Evolutionary conservation across 2,329 filamentous ascomycete species (phyloP), one percentile per base, ranked within the genome.

Genomic region (Xylaria digitata): DNA sequence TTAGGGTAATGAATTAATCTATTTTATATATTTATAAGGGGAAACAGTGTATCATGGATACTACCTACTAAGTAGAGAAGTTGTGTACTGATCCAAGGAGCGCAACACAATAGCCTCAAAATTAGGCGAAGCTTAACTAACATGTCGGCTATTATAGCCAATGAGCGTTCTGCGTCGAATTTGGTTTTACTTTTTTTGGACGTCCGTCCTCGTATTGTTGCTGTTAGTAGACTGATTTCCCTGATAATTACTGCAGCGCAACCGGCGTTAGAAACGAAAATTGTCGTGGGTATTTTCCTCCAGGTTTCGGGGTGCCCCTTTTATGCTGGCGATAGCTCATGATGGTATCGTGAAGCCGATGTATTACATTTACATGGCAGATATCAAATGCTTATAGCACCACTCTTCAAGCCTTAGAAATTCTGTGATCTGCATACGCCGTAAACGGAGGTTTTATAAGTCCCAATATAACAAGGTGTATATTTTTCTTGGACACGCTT

Each of bases 41-140:
- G 1, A 3, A 15, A 15, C 13, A 15, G 11, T 1, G n/a, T 40
- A 42, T 43, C 34, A n/a, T 37, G 43, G 19, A 9, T 13, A 34
- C 37, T 34, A 52, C 34, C 21, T 42, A 54, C 32, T n/a, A 55
- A 13, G 52, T 40, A 15, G 13, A 40, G 26, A 26, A 26, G 11
- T 13, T 40, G 37, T 40, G 13, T 15, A 40, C 37, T 15, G 37
- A 15, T 15, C 2, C 37, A 13, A 42, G 37, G 21, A 30, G 21
- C 21, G 13, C 3, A 6, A 37, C 34, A 53, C n/a, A 30, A 11
- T 4, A 55, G 13, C 11, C 40, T 21, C 19, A 40, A 30, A 32
- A 54, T 26, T n/a, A 54, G 40, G 23, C n/a, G 21, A 62, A 62
- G 50, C 17, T 62, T 62, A 56, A 49, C 2, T 4, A 34, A 17